Evolutionary conservation across 1,284 basidiomycete species (phyloP).

Genomic region (Ganoderma multipileum): DNA sequence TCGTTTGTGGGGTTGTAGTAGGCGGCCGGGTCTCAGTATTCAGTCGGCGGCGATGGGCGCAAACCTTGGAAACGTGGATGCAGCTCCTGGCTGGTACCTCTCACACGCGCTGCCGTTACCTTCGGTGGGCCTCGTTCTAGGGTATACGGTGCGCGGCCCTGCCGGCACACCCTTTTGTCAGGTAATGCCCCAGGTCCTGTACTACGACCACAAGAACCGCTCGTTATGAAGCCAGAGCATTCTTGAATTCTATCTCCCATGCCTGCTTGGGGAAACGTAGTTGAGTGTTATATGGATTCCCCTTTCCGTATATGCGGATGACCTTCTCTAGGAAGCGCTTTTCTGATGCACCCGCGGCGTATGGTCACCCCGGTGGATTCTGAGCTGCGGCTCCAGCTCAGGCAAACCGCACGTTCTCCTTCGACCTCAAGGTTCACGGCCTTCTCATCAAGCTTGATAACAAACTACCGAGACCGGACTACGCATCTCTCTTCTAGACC

Average conservation of each 20-base stretch:
- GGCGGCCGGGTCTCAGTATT: neutral
- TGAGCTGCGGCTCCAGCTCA: neutral
- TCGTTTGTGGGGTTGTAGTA: neutral
- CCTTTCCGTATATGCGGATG: neutral
- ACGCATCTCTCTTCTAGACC: neutral
- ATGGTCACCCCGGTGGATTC: neutral
- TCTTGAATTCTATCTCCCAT: neutral
- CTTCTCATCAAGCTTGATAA: neutral
- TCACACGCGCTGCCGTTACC: neutral
- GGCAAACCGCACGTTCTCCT: neutral
- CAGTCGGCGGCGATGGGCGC: neutral
- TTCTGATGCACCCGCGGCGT: too few species aligned
- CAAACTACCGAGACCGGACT: neutral
- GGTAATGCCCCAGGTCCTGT: neutral
- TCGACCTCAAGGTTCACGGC: neutral
- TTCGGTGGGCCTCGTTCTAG: neutral
- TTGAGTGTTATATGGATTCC: neutral
- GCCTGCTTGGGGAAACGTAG: neutral
- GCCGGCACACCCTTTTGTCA: neutral
- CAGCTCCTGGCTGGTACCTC: neutral
- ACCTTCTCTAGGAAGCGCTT: neutral
- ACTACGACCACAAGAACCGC: neutral
- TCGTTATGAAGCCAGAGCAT: neutral
- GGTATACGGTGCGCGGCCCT: neutral
- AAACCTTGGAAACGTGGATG: neutral